A percentile compares a stretch with the other conserved stretches of the same genome.
Evolutionary conservation across 768 basidiomycete genomes (phyloP).

Genomic region (Tubosaeta sp.): DNA sequence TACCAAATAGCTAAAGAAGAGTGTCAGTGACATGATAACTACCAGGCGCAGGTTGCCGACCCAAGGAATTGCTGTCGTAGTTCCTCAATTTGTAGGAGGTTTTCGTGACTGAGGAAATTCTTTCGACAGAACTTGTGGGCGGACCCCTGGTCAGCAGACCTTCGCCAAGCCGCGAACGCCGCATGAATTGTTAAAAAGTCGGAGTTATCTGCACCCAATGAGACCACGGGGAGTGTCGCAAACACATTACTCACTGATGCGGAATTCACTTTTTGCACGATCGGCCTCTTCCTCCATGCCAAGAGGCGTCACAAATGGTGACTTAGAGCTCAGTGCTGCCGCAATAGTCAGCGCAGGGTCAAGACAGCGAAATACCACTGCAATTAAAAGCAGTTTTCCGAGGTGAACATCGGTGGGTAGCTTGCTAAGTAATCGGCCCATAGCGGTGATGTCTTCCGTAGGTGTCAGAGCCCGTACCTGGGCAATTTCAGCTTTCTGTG

Average conservation of each 20-base stretch:
- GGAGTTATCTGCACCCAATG: constrained; percentile 63
- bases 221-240: background rate
- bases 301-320: constrained; percentile 86
- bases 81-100: constrained; percentile 94
- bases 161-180: constrained; percentile 84
- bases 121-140: constrained; percentile 74
- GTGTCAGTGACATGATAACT: constrained; percentile 1
- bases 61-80: constrained; percentile 86
- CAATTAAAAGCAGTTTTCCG: constrained; percentile 86
- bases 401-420: constrained; percentile 95
- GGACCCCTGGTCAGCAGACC: constrained; percentile 54
- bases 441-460: constrained; percentile 88
- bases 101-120: constrained; percentile 87
- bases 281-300: constrained; percentile 87
- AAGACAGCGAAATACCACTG: constrained; percentile 81
- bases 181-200: constrained; percentile 94
- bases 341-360: constrained; percentile 97
- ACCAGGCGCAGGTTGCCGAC: constrained; percentile 31
- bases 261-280: constrained; percentile 75
- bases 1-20: constrained; percentile 63
- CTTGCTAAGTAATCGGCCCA: constrained; percentile 86
- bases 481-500: background rate
- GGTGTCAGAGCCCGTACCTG: constrained; percentile 83
- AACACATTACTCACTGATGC: constrained; percentile 48
- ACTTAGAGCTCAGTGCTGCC: constrained; percentile 87